A percentile compares a stretch with the other conserved stretches of the same genome.
These are phyloP conservation scores for Arachnopeziza araneosa DNA, from an alignment of 2,329 filamentous ascomycete species.

Conservation along the genomic window DNA sequence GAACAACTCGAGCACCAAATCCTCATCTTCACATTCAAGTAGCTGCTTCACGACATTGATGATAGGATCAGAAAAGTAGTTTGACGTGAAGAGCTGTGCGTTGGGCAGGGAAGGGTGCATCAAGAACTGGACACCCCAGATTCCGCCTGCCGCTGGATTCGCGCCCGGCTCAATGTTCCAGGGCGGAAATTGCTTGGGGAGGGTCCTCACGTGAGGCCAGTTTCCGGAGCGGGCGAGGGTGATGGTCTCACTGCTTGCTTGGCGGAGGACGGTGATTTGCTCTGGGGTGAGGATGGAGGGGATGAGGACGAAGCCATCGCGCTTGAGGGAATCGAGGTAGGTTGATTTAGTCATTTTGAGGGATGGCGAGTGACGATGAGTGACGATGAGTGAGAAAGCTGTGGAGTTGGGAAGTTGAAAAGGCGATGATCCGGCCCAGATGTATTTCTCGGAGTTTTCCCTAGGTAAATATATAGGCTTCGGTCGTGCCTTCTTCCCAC, in stretches of 20 bases:
- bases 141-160: conserved; percentile 51
- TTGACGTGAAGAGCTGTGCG: conserved; percentile 53
- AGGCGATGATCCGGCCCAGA: background rate
- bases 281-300: background rate
- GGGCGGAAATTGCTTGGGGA: conserved; percentile 87
- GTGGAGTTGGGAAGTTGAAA: background rate
- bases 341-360: conserved; percentile 16
- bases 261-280: conserved; percentile 43
- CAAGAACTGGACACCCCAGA: conserved; percentile 87
- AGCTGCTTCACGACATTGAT: conserved; percentile 60
- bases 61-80: conserved; percentile 67
- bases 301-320: conserved; percentile 48
- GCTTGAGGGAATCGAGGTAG: conserved; percentile 43
- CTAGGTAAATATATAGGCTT: too few species aligned
- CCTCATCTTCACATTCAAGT: conserved; percentile 49
- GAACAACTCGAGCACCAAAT: conserved; percentile 80
- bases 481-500: too few species aligned
- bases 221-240: conserved; percentile 58
- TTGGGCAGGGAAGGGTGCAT: conserved; percentile 67
- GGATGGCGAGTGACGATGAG: too few species aligned
- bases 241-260: conserved; percentile 52
- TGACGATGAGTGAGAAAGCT: too few species aligned
- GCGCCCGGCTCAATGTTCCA: conserved; percentile 50
- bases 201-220: conserved; percentile 78
- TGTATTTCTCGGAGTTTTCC: background rate